Evolutionary conservation across 2,329 filamentous ascomycete genomes (phyloP).

Genomic region (Colletotrichum somersetense): DNA sequence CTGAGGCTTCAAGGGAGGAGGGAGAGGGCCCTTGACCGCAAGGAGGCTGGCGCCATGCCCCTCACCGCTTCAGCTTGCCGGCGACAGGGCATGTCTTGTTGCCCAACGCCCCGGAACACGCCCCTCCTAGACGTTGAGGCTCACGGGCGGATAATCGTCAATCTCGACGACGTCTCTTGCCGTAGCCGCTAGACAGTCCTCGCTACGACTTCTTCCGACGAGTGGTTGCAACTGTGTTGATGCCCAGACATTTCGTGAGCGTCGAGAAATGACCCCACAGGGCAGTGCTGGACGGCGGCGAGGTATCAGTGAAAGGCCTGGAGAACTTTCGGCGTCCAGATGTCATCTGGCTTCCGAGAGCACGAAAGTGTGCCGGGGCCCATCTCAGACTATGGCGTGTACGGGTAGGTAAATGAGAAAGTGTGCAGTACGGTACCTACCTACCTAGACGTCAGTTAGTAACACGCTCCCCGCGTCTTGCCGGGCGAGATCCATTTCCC

Average conservation of each 20-base stretch:
- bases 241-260: constrained; percentile 32
- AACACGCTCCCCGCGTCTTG: constrained; percentile 24
- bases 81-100: neutral
- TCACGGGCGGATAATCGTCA: constrained; percentile 28
- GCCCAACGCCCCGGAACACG: constrained; percentile 29
- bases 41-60: constrained; percentile 17
- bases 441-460: neutral
- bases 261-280: constrained; percentile 38
- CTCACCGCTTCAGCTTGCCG: constrained; percentile 13
- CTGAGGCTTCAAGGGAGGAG: constrained; percentile 2
- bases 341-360: constrained; percentile 37
- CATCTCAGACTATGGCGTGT: neutral
- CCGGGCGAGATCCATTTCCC: constrained; percentile 26
- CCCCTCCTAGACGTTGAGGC: constrained; percentile 32
- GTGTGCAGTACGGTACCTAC: neutral
- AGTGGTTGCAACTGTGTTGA: neutral
- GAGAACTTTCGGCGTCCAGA: constrained; percentile 31
- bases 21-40: neutral
- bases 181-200: neutral
- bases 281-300: constrained; percentile 37
- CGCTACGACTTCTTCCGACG: constrained; percentile 13
- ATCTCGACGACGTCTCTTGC: constrained; percentile 35
- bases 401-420: neutral
- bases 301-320: constrained; percentile 26
- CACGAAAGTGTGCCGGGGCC: constrained; percentile 6